Evolutionary conservation across 768 basidiomycete species (phyloP), one percentile per base, ranked within the genome.

Genomic region (Kwoniella sp.): DNA sequence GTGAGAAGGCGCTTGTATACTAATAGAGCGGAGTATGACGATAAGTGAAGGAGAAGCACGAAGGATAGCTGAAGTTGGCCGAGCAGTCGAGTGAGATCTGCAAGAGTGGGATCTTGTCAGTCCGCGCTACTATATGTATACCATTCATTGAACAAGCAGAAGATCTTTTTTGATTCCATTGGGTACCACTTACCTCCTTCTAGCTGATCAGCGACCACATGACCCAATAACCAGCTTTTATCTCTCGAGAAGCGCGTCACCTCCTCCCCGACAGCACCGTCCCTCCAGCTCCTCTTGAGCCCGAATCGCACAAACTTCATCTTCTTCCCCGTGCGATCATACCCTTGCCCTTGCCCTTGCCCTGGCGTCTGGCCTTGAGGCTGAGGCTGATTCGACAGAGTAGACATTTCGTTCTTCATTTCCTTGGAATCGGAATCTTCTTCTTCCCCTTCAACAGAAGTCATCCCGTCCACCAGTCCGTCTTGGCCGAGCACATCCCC

Each of bases 21-120:
- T 31, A 73, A 57, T 20, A 83, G 71, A n/a, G 77, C 60, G 20
- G 82, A 76, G 61, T 79, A 82, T 41, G 82, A 82, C 62, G 81
- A 80, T 1, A 83, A 66, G 66, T 82, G 73, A 23, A 82, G 69
- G 47, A 82, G 74, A 60, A 82, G 67, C 53, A 82, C 55, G 65
- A 83, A 83, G 15, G 82, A 64, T 23, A 82, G 77, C 56, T 82
- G 79, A 0, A 82, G 65, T 31, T 83, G 74, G 12, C 67, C 78
- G 11, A 82, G 65, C 1, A 83, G 69, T 26, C 69, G 70, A 12
- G 62, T 25, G 5, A 73, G 66, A 25, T 81, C 81, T 82, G 61
- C 34, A 29, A 58, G 13, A 41, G 15, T 12, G 25, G 38, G 26
- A 61, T 5, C 25, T 37, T 17, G 51, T 25, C 23, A 1, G 25